Base-by-base conservation (phyloP, 2,329 filamentous ascomycete species). In the Cladophialophora psammophila region DNA sequence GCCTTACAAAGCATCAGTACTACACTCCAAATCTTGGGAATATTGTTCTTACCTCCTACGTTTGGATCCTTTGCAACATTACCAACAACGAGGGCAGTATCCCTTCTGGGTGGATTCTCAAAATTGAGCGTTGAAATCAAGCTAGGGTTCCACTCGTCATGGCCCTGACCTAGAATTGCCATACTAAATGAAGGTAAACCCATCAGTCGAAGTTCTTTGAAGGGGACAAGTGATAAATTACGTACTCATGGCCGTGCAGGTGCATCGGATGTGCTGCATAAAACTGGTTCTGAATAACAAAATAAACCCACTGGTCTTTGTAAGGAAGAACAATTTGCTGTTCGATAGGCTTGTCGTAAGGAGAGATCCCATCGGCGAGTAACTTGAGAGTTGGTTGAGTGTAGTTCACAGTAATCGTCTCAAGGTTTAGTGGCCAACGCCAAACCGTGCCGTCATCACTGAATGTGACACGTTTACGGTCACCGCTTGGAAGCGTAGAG, bases 31-130 rank as follows among this genome's bases (percentile, higher is more conserved):
- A 40, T 12, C 10, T 13, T 38, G 8, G n/a, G 38, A 4, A 12
- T 10, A 6, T 40, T 8, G 36, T 13, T 12, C 2, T 15, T 42
- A 42, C 38, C 38, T 13, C 38, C 38, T 12, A 42, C 38, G 13
- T 42, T 42, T 13, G 38, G 38, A 15, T 42, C 38, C 6, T 42
- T 42, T 15, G 12, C 64, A 9, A 60, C 26, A 36, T 86, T 83
- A 0, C 89, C 88, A n/a, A 84, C 84, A 0, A 93, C 78, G 1
- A 90, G 85, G 0, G 91, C 77, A 0, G 89, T 91, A 69, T 94
- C 91, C 8, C 91, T 82, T 10, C 90, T 81, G 80, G 91, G 86
- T 0, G 90, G 90, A 1, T 81, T 80, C 5, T 79, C 69, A 90
- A 79, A 35, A 87, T 88, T 79, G 86, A 85, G 73, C 82, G 82